phyloP scores from a whole-genome alignment of 2,329 filamentous ascomycete species.

The Helotiales sp. region DNA sequence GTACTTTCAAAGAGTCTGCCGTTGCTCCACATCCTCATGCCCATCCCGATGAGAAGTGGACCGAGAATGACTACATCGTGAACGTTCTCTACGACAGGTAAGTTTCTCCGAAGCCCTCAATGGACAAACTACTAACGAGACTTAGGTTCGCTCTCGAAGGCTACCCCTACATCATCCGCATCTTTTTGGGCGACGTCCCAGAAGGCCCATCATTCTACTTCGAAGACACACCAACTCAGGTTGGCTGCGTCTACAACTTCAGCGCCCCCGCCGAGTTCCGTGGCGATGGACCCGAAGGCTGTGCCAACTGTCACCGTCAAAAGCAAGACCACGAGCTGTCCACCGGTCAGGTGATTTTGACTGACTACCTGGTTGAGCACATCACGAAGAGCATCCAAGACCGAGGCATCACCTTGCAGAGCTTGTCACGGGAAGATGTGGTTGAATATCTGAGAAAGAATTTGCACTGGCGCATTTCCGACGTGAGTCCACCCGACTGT shows the following conservation, averaged over 20 bases:
- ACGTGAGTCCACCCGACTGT: conserved; percentile 17
- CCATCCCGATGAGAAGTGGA: conserved; percentile 18
- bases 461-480: conserved; percentile 26
- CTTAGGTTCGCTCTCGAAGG: conserved; percentile 24
- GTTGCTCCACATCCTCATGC: conserved; percentile 1
- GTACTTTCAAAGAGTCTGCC: neutral
- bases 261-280: conserved; percentile 25
- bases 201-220: conserved; percentile 11
- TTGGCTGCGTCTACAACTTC: conserved; percentile 28
- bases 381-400: conserved; percentile 17
- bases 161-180: conserved; percentile 21
- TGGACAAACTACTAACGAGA: neutral
- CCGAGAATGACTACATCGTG: conserved; percentile 21
- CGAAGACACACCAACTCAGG: conserved; percentile 19
- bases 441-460: conserved; percentile 21
- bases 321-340: conserved; percentile 14
- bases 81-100: conserved; percentile 28
- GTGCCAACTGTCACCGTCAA: conserved; percentile 20
- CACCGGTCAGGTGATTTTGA: conserved; percentile 26
- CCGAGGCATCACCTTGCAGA: conserved; percentile 14
- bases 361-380: conserved; percentile 20
- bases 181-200: conserved; percentile 25
- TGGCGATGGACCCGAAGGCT: conserved; percentile 16
- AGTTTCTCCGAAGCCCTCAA: neutral
- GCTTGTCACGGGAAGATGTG: conserved; percentile 18